Evolutionary conservation across 2,329 filamentous ascomycete species (phyloP).

Genomic region (Pestalotiopsis sp.): DNA sequence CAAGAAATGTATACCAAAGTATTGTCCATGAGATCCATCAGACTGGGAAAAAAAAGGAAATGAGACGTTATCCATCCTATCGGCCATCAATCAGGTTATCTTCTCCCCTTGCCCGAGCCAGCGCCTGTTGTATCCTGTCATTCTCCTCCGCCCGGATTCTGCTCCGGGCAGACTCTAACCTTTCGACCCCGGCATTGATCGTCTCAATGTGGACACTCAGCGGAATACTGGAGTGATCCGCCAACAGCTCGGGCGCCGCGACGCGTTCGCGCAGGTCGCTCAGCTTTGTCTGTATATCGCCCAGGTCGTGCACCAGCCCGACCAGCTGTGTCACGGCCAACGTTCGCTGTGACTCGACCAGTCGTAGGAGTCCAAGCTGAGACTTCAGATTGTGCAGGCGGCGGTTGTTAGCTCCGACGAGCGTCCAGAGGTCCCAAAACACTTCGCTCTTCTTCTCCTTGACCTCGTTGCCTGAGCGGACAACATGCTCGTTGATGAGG

Average conservation of each 20-base stretch:
- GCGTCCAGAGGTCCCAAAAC: constrained; percentile 72
- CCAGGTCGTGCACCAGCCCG: constrained; percentile 70
- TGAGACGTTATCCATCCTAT: background rate
- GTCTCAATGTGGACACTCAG: constrained; percentile 75
- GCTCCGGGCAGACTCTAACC: constrained; percentile 66
- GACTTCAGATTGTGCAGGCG: constrained; percentile 62
- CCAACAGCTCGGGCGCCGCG: constrained; percentile 64
- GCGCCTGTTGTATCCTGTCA: constrained; percentile 55
- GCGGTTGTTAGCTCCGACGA: constrained; percentile 69
- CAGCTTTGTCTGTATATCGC: constrained; percentile 71
- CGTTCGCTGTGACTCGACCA: constrained; percentile 68
- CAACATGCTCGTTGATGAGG: constrained; percentile 70
- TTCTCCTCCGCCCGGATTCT: constrained; percentile 62
- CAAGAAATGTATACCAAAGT: background rate
- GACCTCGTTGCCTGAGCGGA: constrained; percentile 63
- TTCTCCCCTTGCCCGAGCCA: constrained; percentile 49
- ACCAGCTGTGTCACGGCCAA: constrained; percentile 70
- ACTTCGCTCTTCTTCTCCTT: constrained; percentile 65
- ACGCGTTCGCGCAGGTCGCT: constrained; percentile 74
- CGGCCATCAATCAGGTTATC: constrained; percentile 43
- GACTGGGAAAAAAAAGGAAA: background rate
- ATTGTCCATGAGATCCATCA: background rate
- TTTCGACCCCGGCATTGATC: constrained; percentile 72
- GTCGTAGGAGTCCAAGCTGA: constrained; percentile 65
- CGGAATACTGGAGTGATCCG: constrained; percentile 56